These are phyloP conservation scores for Gossypium davidsonii DNA, from an alignment of 441 rosid species.

Conservation along the genomic window DNA sequence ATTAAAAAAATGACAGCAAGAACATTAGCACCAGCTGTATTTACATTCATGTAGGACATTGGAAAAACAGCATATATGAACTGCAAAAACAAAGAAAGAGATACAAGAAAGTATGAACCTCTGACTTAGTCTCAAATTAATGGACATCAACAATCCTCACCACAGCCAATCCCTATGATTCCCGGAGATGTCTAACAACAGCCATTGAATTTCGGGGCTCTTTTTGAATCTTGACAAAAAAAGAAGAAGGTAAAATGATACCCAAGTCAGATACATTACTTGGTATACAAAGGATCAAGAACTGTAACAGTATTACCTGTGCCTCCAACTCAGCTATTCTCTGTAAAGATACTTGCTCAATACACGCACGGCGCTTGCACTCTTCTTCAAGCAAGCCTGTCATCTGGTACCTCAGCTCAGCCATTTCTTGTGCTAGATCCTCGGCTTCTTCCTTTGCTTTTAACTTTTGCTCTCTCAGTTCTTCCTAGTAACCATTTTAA, in stretches of 20 bases:
- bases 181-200: constrained; percentile 25
- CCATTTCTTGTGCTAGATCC: constrained; percentile 91
- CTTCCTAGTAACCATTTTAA: constrained; percentile 43
- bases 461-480: constrained; percentile 59
- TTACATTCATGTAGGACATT: not conserved
- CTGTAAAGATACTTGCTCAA: constrained; percentile 71
- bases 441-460: constrained; percentile 87
- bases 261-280: not conserved
- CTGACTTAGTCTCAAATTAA: not conserved
- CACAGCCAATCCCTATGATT: constrained; percentile 24
- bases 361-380: constrained; percentile 66
- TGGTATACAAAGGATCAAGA: constrained; percentile 6
- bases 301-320: constrained; percentile 39
- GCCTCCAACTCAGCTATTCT: constrained; percentile 84
- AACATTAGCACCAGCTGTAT: not conserved
- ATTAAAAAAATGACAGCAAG: not conserved
- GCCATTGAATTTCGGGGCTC: constrained; percentile 26
- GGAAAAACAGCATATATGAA: not conserved
- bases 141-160: constrained; percentile 3
- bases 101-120: constrained; percentile 19
- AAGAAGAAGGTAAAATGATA: not conserved
- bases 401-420: constrained; percentile 81
- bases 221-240: constrained; percentile 40
- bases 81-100: not conserved
- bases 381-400: constrained; percentile 80